Base-by-base conservation (phyloP, 768 basidiomycete genomes). In the Phlebiopsis flavidoalba region DNA sequence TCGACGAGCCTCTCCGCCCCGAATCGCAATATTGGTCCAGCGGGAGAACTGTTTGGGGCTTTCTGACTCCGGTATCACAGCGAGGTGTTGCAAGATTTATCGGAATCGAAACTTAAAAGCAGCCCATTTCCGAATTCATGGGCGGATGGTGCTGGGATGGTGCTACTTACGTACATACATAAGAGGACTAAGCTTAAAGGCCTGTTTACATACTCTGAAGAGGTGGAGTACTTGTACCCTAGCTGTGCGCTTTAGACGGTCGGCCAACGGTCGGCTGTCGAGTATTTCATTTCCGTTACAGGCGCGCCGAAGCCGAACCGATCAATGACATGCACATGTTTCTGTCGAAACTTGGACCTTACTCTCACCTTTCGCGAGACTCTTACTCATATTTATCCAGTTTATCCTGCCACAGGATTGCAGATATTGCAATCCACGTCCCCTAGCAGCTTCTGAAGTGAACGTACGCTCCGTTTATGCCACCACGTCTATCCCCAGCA, bases 401-500 rank as follows among this genome's bases (percentile, higher is more conserved):
- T 43, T 43, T 3, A 31, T n/a, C 11, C 40, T 43, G 40, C 8
- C 11, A 12, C 40, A 8, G 40, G 17, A 3, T 43, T 43, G 40
- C 3, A 43, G 40, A 12, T 17, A 17, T 43, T 43, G 11, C 40
- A 43, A 43, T 43, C 40, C 3, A 40, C 37, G 37, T 17, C 17
- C 2, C 12, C 40, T 43, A 43, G 8, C 40, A 31, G 26, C 40
- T 43, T 43, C 40, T 17, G 17, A 12, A 43, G 40, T 43, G 17
- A 43, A 43, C 40, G 40, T 43, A 43, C 40, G 40, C 40, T 43
- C 40, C 24, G 43, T 58, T 48, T 50, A 74, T 74, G 73, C 66
- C 71, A 33, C 69, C 70, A 22, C 70, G 71, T 54, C 64, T 66
- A 6, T 67, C 70, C 17, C 64, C 70, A 35, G 71, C 70, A 46